A percentile compares a stretch with the other conserved stretches of the same genome.
These are phyloP conservation scores for Pleurotus sapidus DNA, from an alignment of 768 basidiomycete genomes.

Conservation along the genomic window DNA sequence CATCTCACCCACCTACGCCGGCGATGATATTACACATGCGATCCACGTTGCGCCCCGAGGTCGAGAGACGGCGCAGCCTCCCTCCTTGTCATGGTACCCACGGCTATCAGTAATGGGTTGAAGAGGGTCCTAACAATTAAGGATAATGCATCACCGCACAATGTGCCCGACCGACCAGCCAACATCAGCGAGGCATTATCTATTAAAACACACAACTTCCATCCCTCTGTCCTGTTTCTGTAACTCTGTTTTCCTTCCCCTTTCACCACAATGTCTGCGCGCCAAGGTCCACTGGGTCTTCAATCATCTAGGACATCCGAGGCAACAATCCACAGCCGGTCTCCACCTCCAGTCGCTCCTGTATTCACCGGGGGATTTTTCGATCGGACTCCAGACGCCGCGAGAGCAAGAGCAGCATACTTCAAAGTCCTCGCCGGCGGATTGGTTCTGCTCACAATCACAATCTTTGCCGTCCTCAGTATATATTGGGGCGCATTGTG, in stretches of 20 bases:
- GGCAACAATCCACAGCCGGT: not conserved
- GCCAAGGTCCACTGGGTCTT: not conserved
- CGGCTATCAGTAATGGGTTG: constrained; percentile 12
- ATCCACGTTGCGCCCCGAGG: too few relatives aligned
- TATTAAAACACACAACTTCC: not conserved
- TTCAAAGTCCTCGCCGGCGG: constrained; percentile 38
- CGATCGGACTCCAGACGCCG: constrained; percentile 19
- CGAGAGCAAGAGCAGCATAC: constrained; percentile 36
- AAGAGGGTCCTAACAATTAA: not conserved
- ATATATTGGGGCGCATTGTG: constrained; percentile 47
- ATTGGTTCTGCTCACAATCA: constrained; percentile 19
- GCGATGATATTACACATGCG: too few relatives aligned
- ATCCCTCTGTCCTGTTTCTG: not conserved
- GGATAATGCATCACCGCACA: not conserved
- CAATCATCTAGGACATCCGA: not conserved
- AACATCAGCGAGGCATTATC: not conserved
- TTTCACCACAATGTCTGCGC: not conserved
- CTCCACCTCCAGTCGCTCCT: not conserved
- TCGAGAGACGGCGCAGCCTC: too few relatives aligned
- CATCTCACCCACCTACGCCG: too few relatives aligned
- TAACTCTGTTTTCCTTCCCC: not conserved
- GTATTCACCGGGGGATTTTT: constrained; percentile 23
- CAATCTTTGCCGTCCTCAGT: not conserved
- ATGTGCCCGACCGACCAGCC: not conserved
- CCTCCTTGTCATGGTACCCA: too few relatives aligned